phyloP scores from a whole-genome alignment of 345 rosid species.

The Acer campestre region DNA sequence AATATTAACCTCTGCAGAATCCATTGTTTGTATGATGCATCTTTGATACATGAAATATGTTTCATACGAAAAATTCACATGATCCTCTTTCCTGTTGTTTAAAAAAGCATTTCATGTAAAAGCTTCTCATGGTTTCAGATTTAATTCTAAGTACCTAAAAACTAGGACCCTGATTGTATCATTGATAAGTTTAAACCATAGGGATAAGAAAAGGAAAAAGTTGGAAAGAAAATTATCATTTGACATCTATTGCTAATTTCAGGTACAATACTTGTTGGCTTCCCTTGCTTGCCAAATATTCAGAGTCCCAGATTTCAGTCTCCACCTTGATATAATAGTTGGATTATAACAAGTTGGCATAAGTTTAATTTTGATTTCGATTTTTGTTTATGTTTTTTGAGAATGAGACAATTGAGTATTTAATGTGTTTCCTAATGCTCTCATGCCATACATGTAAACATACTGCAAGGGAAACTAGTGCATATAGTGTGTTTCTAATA shows the following conservation, averaged over 20 bases:
- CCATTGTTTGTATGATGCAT: no score
- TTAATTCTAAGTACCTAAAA: no score
- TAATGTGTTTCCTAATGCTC: neutral
- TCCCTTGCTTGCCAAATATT: constrained; percentile 79
- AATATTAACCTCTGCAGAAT: no score
- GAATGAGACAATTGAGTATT: neutral
- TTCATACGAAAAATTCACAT: no score
- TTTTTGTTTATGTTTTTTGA: neutral
- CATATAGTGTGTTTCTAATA: neutral
- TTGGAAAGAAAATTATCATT: neutral
- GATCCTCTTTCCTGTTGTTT: no score
- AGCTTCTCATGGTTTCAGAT: no score
- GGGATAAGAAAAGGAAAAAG: neutral
- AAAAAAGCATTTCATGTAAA: no score
- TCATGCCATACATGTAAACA: neutral
- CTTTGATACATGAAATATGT: no score
- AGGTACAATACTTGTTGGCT: constrained; percentile 96
- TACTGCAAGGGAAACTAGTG: neutral
- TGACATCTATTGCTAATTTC: constrained; percentile 20
- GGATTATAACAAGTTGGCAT: neutral
- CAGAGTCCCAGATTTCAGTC: constrained; percentile 36
- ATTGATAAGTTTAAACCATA: neutral
- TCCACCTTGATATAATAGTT: neutral
- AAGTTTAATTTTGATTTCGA: neutral
- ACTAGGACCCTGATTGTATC: neutral